Conservation (phyloP, 2,329 filamentous ascomycete genomes). For the Botrytis porri region DNA sequence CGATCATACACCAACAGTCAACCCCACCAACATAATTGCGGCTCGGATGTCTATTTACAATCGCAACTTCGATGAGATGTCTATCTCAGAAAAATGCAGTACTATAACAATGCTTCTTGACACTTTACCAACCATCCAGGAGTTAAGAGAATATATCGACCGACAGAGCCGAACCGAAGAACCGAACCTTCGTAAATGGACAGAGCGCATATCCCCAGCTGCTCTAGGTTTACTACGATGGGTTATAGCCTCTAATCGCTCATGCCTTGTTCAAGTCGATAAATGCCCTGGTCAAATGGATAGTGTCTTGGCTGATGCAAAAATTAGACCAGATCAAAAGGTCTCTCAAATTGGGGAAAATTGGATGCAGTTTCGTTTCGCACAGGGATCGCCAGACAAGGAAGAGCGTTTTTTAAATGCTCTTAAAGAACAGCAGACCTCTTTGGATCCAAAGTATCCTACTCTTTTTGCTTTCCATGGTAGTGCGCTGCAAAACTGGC, state of each 20-base stretch:
- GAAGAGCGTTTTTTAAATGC: constrained; percentile 70
- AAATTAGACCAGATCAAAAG: constrained; percentile 35
- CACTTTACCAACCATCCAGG: constrained; percentile 57
- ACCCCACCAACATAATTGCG: constrained; percentile 31
- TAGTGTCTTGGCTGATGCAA: constrained; percentile 25
- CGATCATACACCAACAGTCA: constrained; percentile 31
- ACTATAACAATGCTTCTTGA: constrained; percentile 53
- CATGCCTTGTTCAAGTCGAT: constrained; percentile 77
- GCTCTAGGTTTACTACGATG: constrained; percentile 71
- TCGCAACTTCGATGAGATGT: constrained; percentile 56
- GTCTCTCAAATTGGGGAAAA: constrained; percentile 58
- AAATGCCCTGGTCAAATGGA: constrained; percentile 36
- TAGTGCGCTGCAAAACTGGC: constrained; percentile 75
- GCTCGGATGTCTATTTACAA: constrained; percentile 44
- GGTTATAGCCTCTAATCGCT: constrained; percentile 87
- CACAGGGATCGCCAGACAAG: constrained; percentile 84
- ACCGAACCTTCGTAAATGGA: constrained; percentile 49
- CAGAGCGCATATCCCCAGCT: constrained; percentile 59
- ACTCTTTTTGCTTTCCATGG: constrained; percentile 89
- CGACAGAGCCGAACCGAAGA: constrained; percentile 30
- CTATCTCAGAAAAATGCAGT: constrained; percentile 45
- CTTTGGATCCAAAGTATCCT: constrained; percentile 47
- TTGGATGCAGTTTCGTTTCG: constrained; percentile 82
- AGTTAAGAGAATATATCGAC: constrained; percentile 53
- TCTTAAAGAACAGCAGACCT: constrained; percentile 47